These are phyloP conservation scores for Alternaria tenuissima DNA, from an alignment of 2,329 filamentous ascomycete species.

Conservation along the genomic window DNA sequence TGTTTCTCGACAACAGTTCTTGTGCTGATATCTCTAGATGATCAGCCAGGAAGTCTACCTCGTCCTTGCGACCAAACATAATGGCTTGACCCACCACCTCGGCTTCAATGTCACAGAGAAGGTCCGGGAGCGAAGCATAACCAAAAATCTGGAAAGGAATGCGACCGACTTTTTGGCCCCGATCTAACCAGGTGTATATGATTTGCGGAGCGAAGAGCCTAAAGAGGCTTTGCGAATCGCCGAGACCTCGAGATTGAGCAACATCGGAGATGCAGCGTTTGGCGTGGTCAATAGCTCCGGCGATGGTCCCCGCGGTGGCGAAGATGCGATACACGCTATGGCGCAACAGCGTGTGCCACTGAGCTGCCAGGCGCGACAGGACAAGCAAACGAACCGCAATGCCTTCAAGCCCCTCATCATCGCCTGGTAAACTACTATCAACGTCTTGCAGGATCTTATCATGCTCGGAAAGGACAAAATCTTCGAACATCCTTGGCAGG, in stretches of 20 bases:
- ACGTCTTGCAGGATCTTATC: constrained; percentile 86
- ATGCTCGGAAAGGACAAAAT: constrained; percentile 83
- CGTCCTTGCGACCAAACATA: constrained; percentile 77
- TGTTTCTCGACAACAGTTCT: constrained; percentile 66
- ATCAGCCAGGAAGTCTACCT: constrained; percentile 67
- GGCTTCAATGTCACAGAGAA: constrained; percentile 74
- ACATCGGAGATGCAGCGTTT: constrained; percentile 74
- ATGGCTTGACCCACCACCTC: constrained; percentile 83
- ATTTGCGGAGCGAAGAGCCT: constrained; percentile 86
- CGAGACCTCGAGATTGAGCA: constrained; percentile 69
- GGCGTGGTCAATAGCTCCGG: constrained; percentile 72
- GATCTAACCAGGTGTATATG: constrained; percentile 87
- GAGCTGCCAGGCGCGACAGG: constrained; percentile 77
- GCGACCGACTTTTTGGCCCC: constrained; percentile 59
- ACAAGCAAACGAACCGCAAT: constrained; percentile 84
- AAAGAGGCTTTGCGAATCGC: constrained; percentile 76
- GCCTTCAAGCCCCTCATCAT: constrained; percentile 76
- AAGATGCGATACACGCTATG: constrained; percentile 94
- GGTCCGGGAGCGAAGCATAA: constrained; percentile 72
- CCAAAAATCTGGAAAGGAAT: constrained; percentile 89
- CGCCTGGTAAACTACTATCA: constrained; percentile 76
- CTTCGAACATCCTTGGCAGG: constrained; percentile 77
- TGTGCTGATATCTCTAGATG: constrained; percentile 39
- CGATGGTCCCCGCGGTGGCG: constrained; percentile 81
- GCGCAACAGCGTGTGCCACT: constrained; percentile 85